Percentiles rank a stretch among this genome's conserved stretches.
Evolutionary conservation across 2,329 filamentous ascomycete species (phyloP).

Genomic region (Fusarium miscanthi): DNA sequence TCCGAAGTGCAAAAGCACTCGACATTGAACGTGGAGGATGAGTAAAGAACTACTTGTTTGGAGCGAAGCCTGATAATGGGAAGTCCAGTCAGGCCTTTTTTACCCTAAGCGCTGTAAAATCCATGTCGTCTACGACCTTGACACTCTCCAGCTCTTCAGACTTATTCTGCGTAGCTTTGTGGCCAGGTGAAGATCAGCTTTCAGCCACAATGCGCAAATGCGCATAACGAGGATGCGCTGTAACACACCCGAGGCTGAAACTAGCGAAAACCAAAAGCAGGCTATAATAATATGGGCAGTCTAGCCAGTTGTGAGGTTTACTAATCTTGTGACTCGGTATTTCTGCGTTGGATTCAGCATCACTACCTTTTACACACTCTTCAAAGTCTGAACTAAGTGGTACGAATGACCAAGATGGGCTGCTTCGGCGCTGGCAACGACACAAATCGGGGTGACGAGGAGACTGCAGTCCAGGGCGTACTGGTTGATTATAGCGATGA

Average conservation of each 20-base stretch:
- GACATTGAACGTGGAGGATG: background rate
- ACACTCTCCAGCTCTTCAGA: background rate
- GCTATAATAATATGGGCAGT: background rate
- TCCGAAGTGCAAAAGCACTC: no score
- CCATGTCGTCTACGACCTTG: background rate
- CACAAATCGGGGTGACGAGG: background rate
- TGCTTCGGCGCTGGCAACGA: background rate
- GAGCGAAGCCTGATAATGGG: rapidly evolving
- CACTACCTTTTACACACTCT: rapidly evolving
- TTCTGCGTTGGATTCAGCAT: background rate
- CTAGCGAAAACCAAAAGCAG: background rate
- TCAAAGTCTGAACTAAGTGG: rapidly evolving
- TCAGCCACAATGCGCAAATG: background rate
- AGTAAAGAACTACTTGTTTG: background rate
- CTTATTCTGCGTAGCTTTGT: no score
- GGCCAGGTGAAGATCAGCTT: background rate
- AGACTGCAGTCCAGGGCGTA: background rate
- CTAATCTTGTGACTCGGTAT: background rate
- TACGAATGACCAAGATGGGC: background rate
- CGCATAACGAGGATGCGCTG: background rate
- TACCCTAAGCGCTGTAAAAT: rapidly evolving
- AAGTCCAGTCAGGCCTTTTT: rapidly evolving
- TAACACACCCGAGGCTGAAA: background rate
- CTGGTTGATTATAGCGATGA: background rate
- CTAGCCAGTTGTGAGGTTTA: no score